Evolutionary conservation across 345 rosid genomes (phyloP), one percentile per base, ranked within the genome.

Genomic region (Arabis alpina): DNA sequence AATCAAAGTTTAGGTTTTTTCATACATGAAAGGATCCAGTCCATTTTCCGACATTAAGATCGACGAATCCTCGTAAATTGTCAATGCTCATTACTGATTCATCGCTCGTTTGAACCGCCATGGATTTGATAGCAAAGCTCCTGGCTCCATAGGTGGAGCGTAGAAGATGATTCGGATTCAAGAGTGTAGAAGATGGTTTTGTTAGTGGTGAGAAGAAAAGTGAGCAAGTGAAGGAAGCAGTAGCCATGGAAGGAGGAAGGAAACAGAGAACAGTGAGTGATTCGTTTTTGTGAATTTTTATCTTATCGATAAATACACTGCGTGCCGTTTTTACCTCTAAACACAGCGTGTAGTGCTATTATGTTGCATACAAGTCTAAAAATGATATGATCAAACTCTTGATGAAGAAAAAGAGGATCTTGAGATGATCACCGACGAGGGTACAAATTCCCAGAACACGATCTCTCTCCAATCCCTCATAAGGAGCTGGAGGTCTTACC

Each of bases 41-140:
- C 98, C 98, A 93, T 74, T 81, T 88, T 61, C 98, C 98, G 15
- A 66, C 2, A 61, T 83, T 93, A 64, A 93, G 86, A 44, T 82
- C 65, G 75, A 88, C 71, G 72, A 90, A 93, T 24, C 84, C 84
- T 42, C 72, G 88, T 40, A 93, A 89, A 64, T 82, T 83, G 56
- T 93, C 93, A 41, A 90, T 76, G 74, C 82, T 86, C 87, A 92
- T 88, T 19, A 19, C 23, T 83, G 85, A 63, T 62, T 82, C 85
- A n/a, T 77, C 68, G 66, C 28, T 47, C 25, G 80, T 70, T n/a
- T 64, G 61, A 28, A 81, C 58, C 3, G 85, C 11, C 61, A 71
- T 14, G 24, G 81, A 79, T 59, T 75, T 76, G 77, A 75, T 58
- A 10, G 2, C 54, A 70, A 65, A 0, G 70, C 48, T 80, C 80